A percentile compares a stretch with the other conserved stretches of the same genome.
Conservation (phyloP, 164 flowering plant genomes). For the Taxillus chinensis region DNA sequence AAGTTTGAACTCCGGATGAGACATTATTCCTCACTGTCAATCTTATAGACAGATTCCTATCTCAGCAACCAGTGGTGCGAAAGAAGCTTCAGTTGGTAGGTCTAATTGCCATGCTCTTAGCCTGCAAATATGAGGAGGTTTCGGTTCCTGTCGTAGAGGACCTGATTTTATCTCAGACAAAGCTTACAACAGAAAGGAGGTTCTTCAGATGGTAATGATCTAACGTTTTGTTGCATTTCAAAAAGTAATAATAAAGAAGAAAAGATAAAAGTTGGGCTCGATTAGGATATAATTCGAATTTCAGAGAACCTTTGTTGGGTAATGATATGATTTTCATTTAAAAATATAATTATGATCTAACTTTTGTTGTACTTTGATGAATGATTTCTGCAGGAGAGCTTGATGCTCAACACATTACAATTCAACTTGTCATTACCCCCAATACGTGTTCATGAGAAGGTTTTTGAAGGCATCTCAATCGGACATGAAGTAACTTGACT, state of each 20-base stretch:
- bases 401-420: not conserved
- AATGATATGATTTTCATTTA: too few relatives aligned
- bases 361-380: too few relatives aligned
- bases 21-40: conserved; percentile 51
- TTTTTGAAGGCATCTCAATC: not conserved
- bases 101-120: conserved; percentile 49
- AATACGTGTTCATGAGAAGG: not conserved
- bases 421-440: not conserved
- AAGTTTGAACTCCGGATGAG: conserved; percentile 55
- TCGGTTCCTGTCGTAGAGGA: conserved; percentile 52
- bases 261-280: too few relatives aligned
- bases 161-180: conserved; percentile 52
- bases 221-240: not conserved
- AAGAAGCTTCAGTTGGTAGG: conserved; percentile 69
- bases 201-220: conserved; percentile 47
- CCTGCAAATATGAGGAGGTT: conserved; percentile 69
- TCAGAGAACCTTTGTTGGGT: too few relatives aligned
- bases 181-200: conserved; percentile 45
- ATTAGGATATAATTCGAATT: too few relatives aligned
- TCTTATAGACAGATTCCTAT: conserved; percentile 48
- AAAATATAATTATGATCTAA: too few relatives aligned
- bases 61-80: conserved; percentile 33
- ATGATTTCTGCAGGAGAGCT: not conserved
- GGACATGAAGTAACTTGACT: not conserved
- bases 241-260: too few relatives aligned